Percentiles rank a stretch among this genome's conserved stretches.
phyloP scores from a whole-genome alignment of 495 filamentous ascomycete genomes.

The Xylaria bambusicola region DNA sequence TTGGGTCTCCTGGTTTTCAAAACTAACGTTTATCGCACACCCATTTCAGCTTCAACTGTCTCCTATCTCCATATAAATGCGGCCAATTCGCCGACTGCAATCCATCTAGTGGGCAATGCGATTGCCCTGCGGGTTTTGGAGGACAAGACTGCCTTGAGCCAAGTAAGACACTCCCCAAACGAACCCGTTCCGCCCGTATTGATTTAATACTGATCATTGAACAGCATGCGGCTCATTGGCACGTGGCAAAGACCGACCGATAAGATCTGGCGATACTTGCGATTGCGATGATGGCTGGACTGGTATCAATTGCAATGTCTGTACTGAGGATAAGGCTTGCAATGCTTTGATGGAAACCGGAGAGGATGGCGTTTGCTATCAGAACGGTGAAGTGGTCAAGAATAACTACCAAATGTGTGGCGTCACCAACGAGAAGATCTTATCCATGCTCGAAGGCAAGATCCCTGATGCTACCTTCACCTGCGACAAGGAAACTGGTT shows the following conservation, averaged over 20 bases:
- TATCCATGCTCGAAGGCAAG: conserved; percentile 77
- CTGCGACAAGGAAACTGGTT: conserved; percentile 69
- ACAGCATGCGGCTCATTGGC: conserved; percentile 83
- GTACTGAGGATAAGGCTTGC: conserved; percentile 78
- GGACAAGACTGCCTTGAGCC: conserved; percentile 89
- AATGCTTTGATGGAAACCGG: conserved; percentile 78
- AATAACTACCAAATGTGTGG: conserved; percentile 98
- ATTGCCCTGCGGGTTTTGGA: conserved; percentile 87
- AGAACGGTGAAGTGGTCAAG: conserved; percentile 83
- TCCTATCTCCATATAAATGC: conserved; percentile 86
- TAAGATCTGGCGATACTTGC: conserved; percentile 68
- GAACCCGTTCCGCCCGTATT: neutral
- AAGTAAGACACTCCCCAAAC: conserved; percentile 42
- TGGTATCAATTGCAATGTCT: conserved; percentile 99
- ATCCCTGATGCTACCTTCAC: conserved; percentile 93
- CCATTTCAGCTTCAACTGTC: conserved; percentile 86
- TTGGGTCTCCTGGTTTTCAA: conserved; percentile 18
- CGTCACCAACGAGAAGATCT: conserved; percentile 91
- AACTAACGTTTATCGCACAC: conserved; percentile 1
- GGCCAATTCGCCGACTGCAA: conserved; percentile 86
- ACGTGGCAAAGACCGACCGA: conserved; percentile 71
- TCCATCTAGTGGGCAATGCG: conserved; percentile 84
- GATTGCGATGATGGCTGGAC: conserved; percentile 92
- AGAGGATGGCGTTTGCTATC: conserved; percentile 85
- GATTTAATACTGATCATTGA: conserved; percentile 25